Percentiles rank a stretch among this genome's conserved stretches.
Evolutionary conservation across 371 early-diverging fungal genomes (phyloP).

Genomic region (Homolaphlyctis polyrhiza): DNA sequence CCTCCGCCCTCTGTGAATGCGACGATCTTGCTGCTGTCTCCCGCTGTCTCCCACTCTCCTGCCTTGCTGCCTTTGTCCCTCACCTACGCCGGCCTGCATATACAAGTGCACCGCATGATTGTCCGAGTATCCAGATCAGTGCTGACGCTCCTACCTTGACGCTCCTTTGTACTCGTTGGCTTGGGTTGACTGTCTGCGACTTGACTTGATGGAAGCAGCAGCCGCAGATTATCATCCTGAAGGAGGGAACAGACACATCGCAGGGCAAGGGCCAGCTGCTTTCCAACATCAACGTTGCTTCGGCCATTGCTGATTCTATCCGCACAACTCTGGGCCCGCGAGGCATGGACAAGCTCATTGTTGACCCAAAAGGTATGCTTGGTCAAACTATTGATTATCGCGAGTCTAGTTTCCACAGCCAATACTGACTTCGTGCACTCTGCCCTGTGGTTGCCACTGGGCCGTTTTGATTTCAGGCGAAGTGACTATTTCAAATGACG

Average conservation of each 20-base stretch:
- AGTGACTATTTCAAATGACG: conserved; percentile 99
- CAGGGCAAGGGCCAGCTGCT: conserved; percentile 98
- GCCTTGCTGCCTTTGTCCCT: too few species aligned
- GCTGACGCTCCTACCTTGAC: too few species aligned
- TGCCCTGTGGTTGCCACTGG: not conserved
- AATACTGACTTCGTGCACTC: not conserved
- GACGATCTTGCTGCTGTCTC: too few species aligned
- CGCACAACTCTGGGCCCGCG: conserved; percentile 98
- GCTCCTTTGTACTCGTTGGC: too few species aligned
- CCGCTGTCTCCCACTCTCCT: too few species aligned
- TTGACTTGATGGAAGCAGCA: too few species aligned
- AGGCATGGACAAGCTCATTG: conserved; percentile 99
- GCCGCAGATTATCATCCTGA: conserved; percentile 97
- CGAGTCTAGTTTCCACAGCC: not conserved
- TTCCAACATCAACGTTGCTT: conserved; percentile 96
- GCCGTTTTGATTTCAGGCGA: conserved; percentile 44
- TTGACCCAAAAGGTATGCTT: conserved; percentile 75
- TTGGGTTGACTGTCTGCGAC: too few species aligned
- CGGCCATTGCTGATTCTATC: conserved; percentile 93
- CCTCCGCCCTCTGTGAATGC: too few species aligned
- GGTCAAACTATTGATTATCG: not conserved
- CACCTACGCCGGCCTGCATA: too few species aligned
- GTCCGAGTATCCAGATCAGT: too few species aligned
- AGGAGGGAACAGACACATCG: conserved; percentile 98
- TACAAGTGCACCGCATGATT: too few species aligned